Evolutionary conservation across 169 alveolate species (phyloP).

Genomic region (Plasmodium sp.): DNA sequence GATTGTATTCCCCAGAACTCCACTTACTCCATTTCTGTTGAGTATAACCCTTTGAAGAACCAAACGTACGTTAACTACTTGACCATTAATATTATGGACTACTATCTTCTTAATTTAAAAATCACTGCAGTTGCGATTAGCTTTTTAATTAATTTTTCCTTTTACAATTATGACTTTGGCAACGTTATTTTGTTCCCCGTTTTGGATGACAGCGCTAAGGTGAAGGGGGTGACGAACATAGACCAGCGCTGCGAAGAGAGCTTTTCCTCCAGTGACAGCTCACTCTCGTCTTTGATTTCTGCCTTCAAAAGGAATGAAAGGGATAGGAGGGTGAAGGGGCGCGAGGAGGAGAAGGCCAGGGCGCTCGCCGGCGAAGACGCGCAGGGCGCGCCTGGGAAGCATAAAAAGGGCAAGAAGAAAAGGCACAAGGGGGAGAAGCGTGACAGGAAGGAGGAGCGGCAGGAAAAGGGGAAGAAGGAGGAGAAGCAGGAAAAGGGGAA

Average conservation of each 20-base stretch:
- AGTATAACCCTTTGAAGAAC: slow-evolving; percentile 15
- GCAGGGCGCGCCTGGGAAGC: not conserved
- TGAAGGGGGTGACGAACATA: not conserved
- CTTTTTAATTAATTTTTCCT: slow-evolving; percentile 57
- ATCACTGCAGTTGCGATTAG: slow-evolving; percentile 40
- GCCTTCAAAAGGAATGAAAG: slow-evolving; percentile 27
- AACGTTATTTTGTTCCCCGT: slow-evolving; percentile 57
- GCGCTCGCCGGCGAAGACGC: not conserved
- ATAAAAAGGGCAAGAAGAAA: not conserved
- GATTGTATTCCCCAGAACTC: slow-evolving; percentile 16
- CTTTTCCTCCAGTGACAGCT: slow-evolving; percentile 39
- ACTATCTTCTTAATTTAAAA: slow-evolving; percentile 33
- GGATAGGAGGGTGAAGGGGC: not conserved
- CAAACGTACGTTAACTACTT: slow-evolving; percentile 37
- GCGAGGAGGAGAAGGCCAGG: slow-evolving; percentile 8
- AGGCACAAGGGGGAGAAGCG: not conserved
- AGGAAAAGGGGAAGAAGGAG: not conserved
- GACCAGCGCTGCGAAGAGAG: not conserved
- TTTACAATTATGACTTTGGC: slow-evolving; percentile 68
- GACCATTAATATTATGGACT: slow-evolving; percentile 49
- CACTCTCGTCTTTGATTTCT: slow-evolving; percentile 36
- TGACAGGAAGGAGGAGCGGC: not conserved
- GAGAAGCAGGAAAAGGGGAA: not conserved
- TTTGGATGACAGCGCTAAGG: slow-evolving; percentile 4
- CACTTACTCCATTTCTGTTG: slow-evolving; percentile 6